Base-by-base conservation (phyloP, 371 early-diverging fungal species). In the Coemansia sp. region DNA sequence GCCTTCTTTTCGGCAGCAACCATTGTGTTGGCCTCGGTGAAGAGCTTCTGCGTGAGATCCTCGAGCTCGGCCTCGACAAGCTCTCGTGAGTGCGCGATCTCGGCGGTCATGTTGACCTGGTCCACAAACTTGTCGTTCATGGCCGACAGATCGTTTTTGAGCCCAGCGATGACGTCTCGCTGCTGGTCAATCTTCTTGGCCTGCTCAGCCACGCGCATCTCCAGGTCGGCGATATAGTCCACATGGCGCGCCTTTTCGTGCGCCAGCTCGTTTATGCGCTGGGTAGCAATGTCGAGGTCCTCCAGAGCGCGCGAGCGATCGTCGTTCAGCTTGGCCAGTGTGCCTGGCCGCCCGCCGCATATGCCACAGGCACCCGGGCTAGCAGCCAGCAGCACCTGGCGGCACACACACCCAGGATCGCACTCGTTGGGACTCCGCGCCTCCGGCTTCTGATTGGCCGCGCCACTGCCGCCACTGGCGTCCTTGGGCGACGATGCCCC, bases 11-110 rank as follows among this genome's bases (percentile, higher is more conserved):
- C 95, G 12, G 87, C 81, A 2, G 94, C 90, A 10, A 97, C 98
- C 89, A 97, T 87, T 3, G 82, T 84, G 60, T 97, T 96, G 0
- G 97, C 97, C 76, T 95, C 92, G 64, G 95, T 94, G 80, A 97
- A 96, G 40, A 97, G 77, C 58, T 84, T 83, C 41, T 89, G 84
- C 33, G 92, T 93, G 49, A 95, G 74, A 45, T 94, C 95, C 72
- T 95, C 97, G 34, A 97, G 79, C 76, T 97, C 97, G 31, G 87
- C 89, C 69, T 95, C 93, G 1, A 95, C 88, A 77, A 89, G 85
- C 64, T 90, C 89, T 61, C 95, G 94, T 62, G 90, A 86, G 63
- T 87, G 87, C 68, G 94, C 92, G 59, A 97, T 84, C 69, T 94
- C 94, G 9, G 93, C 94, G 0, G 92, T 87, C 65, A 89, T 86